These are phyloP conservation scores for Pulveroboletus sp. DNA, from an alignment of 768 basidiomycete genomes.

Conservation along the genomic window DNA sequence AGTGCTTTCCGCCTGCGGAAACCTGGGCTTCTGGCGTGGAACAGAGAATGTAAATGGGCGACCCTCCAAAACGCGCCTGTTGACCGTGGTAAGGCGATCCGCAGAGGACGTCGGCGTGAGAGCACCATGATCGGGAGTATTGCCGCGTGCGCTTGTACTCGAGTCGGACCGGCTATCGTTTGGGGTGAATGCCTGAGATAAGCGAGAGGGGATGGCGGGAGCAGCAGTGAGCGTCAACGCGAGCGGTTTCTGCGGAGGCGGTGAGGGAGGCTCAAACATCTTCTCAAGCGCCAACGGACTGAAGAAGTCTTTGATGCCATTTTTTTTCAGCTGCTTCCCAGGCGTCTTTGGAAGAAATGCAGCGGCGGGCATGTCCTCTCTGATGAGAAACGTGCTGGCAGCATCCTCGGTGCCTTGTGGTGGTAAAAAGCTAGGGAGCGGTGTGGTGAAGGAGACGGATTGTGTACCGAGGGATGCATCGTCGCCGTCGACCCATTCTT, in stretches of 20 bases:
- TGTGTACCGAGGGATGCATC: constrained; percentile 40
- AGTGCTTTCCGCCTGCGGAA: constrained; percentile 61
- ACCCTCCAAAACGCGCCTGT: constrained; percentile 48
- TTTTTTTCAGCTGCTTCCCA: constrained; percentile 50
- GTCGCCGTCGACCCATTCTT: constrained; percentile 81
- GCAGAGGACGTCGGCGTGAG: constrained; percentile 9
- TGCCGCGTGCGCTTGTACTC: constrained; percentile 13
- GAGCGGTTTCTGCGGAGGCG: constrained; percentile 41
- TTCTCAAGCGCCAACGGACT: constrained; percentile 80
- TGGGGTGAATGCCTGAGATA: constrained; percentile 36
- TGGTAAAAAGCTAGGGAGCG: constrained; percentile 46
- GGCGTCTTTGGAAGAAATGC: constrained; percentile 66
- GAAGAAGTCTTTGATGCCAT: constrained; percentile 78
- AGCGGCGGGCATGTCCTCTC: constrained; percentile 56
- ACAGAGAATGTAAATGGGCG: constrained; percentile 74
- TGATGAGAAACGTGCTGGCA: constrained; percentile 72
- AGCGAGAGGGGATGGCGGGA: constrained; percentile 33
- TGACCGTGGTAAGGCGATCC: constrained; percentile 24
- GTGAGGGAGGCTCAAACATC: constrained; percentile 94
- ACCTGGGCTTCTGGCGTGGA: constrained; percentile 41
- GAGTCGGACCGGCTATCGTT: constrained; percentile 27
- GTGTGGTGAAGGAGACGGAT: constrained; percentile 58
- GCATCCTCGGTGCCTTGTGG: constrained; percentile 38
- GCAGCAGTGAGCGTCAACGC: constrained; percentile 25
- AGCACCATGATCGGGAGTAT: constrained; percentile 7